Conservation (phyloP, 2,329 filamentous ascomycete species). For the Neophaeococcomyces mojaviensis region DNA sequence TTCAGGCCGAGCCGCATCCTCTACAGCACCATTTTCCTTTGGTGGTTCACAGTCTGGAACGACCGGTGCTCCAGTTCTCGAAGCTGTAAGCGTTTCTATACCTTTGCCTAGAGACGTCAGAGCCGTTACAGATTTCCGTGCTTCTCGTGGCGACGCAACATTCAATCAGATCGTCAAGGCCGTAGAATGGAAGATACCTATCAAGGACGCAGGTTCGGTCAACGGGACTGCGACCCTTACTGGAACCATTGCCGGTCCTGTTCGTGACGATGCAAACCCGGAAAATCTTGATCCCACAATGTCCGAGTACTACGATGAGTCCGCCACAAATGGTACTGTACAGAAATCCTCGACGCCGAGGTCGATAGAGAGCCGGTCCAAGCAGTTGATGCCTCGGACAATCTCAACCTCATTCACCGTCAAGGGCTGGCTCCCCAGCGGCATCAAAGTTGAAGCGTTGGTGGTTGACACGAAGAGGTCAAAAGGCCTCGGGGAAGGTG, state of each 20-base stretch:
- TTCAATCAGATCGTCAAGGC: conserved; percentile 66
- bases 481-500: conserved; percentile 72
- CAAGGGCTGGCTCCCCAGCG: conserved; percentile 58
- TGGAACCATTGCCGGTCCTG: conserved; percentile 61
- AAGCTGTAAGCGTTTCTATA: conserved; percentile 70
- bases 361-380: conserved; percentile 37
- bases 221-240: conserved; percentile 65
- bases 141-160: conserved; percentile 73
- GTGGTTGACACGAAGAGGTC: conserved; percentile 68
- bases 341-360: conserved; percentile 17
- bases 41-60: conserved; percentile 43
- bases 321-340: conserved; percentile 23
- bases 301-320: conserved; percentile 40
- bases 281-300: conserved; percentile 31
- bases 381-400: conserved; percentile 71
- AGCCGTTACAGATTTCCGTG: conserved; percentile 73
- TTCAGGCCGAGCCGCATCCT: conserved; percentile 36
- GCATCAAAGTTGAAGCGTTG: conserved; percentile 55
- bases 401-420: conserved; percentile 60
- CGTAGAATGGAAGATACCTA: conserved; percentile 74
- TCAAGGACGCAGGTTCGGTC: conserved; percentile 62
- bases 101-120: conserved; percentile 72
- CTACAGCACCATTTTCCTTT: conserved; percentile 42
- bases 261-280: conserved; percentile 23
- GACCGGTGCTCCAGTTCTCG: conserved; percentile 55